Evolutionary conservation across 345 rosid species (phyloP).

Genomic region (Rhizophora mangle): DNA sequence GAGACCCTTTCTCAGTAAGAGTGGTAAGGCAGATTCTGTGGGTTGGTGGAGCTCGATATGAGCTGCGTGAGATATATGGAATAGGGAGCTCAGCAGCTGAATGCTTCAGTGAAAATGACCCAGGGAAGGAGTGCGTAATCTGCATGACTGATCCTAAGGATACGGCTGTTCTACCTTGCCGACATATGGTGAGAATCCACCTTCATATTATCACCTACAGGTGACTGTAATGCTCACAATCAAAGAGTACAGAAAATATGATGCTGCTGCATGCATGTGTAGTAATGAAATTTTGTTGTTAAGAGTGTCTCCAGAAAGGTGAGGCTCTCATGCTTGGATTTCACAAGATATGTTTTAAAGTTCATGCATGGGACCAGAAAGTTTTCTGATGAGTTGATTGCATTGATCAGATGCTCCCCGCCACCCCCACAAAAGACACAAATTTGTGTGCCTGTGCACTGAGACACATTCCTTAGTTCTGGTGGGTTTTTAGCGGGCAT

Average conservation of each 20-base stretch:
- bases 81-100: slow-evolving; percentile 55
- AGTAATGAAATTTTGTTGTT: neutral
- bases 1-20: slow-evolving; percentile 54
- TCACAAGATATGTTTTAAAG: neutral
- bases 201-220: slow-evolving; percentile 4
- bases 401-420: neutral
- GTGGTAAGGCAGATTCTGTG: slow-evolving; percentile 79
- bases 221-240: neutral
- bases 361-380: neutral
- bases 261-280: neutral
- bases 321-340: slow-evolving; percentile 5
- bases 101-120: slow-evolving; percentile 50
- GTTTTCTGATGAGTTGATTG: neutral
- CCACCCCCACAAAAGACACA: neutral
- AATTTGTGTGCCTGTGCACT: neutral
- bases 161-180: slow-evolving; percentile 82
- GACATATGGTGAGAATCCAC: slow-evolving; percentile 70
- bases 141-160: slow-evolving; percentile 93
- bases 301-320: slow-evolving; percentile 3
- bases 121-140: slow-evolving; percentile 82
- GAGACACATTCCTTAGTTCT: too few relatives aligned
- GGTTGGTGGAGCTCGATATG: slow-evolving; percentile 74
- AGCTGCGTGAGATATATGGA: slow-evolving; percentile 74
- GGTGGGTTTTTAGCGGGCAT: too few relatives aligned
- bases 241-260: neutral